Evolutionary conservation across 148 eudicot genomes (phyloP).

Genomic region (Salicornia ramosissima): DNA sequence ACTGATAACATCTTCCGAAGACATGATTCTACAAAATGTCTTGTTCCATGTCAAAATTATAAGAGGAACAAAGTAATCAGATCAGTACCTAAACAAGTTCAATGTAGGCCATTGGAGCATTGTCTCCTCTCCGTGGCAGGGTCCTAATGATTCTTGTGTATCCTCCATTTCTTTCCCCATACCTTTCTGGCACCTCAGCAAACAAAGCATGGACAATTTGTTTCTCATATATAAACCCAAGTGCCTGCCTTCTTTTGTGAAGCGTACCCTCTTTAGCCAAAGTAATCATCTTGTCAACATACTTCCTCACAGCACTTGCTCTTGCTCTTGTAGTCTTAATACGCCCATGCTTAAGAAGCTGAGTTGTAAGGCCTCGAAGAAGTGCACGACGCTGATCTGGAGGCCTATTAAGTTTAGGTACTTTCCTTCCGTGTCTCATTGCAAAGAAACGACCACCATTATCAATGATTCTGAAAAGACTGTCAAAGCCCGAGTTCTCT

Average conservation of each 20-base stretch:
- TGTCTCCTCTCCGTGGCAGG: conserved; percentile 83
- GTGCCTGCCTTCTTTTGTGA: conserved; percentile 89
- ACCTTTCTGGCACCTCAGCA: conserved; percentile 81
- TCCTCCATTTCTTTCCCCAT: conserved; percentile 83
- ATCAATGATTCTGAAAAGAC: conserved; percentile 35
- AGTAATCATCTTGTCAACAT: conserved; percentile 84
- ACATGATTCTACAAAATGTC: no score
- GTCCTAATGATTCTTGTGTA: conserved; percentile 85
- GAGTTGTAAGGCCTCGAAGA: conserved; percentile 80
- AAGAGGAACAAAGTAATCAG: background rate
- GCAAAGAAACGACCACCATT: conserved; percentile 59
- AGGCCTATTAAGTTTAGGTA: conserved; percentile 79
- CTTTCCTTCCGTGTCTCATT: conserved; percentile 82
- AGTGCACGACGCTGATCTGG: conserved; percentile 86
- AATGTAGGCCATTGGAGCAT: conserved; percentile 93
- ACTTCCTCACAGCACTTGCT: conserved; percentile 76
- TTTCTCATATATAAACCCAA: conserved; percentile 84
- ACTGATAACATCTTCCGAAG: no score
- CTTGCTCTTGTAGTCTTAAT: conserved; percentile 84
- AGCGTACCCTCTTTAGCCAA: conserved; percentile 89
- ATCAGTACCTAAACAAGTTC: conserved; percentile 58
- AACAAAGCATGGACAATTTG: conserved; percentile 84
- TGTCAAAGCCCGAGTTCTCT: conserved; percentile 44
- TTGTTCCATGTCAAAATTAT: no score
- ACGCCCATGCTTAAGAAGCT: conserved; percentile 78